Evolutionary conservation across 106 monocot genomes (phyloP), one percentile per base, ranked within the genome.

Genomic region (Allium fistulosum): DNA sequence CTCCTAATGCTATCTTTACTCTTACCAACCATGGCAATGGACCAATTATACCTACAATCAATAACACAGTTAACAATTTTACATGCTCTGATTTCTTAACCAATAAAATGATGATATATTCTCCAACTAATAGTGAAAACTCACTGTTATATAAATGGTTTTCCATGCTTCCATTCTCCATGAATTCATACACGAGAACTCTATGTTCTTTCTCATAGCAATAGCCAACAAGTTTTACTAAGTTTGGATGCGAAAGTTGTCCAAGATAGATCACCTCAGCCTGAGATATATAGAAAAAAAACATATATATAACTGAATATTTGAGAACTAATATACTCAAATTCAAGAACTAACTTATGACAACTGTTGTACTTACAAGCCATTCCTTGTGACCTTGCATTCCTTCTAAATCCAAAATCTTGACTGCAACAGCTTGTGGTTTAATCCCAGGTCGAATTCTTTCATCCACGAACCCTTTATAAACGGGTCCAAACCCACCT

Each of bases 1-100:
- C 90, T 65, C 79, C 90, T 14, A 87, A 64, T 7, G 90, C 87
- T 3, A 91, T 84, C 72, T 84, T 81, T 74, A 91, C 69, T 77
- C 90, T 81, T 47, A 79, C 76, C 48, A 73, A 78, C 91, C 91
- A 91, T 67, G 91, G 76, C 26, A 91, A 67, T 15, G 91, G 53
- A 63, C 63, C 62, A 17, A 67, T 16, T 18, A 46, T 11, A 7
- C 48, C 79, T 72, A 73, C 63, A 57, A 16, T 53, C 22, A 46
- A 65, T 47, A 46, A 14, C 4, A 18, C 15, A 2, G 53, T 55
- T 55, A 55, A 8, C 53, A 55, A 55, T 12, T 59, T 17, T 59
- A 59, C n/a, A 9, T 17, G n/a, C 9, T 59, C 4, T 59, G 15
- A 15, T 59, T 18, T 15, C 22, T 15, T 17, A 17, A 59, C 22